These are phyloP conservation scores for Penicilliopsis zonata DNA, from an alignment of 495 filamentous ascomycete species.

Conservation along the genomic window DNA sequence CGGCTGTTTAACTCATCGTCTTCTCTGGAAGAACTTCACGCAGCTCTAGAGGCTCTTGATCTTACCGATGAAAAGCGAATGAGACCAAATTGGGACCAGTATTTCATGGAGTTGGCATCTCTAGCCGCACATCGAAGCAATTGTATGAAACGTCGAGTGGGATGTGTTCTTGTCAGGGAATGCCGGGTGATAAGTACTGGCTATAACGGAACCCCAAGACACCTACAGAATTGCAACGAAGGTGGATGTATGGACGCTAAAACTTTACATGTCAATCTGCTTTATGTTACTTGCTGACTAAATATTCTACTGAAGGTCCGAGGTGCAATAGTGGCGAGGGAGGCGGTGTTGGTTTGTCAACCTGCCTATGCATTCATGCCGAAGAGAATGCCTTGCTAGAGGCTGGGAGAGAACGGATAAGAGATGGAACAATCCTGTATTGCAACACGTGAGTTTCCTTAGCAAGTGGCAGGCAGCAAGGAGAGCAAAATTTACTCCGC, in stretches of 20 bases:
- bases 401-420: slow-evolving; percentile 81
- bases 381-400: slow-evolving; percentile 96
- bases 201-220: slow-evolving; percentile 92
- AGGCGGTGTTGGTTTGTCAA: slow-evolving; percentile 62
- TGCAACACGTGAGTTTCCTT: slow-evolving; percentile 61
- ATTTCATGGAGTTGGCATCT: slow-evolving; percentile 93
- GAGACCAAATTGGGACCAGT: slow-evolving; percentile 90
- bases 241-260: slow-evolving; percentile 72
- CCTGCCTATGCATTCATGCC: slow-evolving; percentile 89
- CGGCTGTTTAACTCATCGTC: slow-evolving; percentile 75
- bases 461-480: no score
- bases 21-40: slow-evolving; percentile 54
- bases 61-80: slow-evolving; percentile 68
- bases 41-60: slow-evolving; percentile 54
- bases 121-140: slow-evolving; percentile 86
- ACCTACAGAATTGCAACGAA: slow-evolving; percentile 80
- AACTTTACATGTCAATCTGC: background rate
- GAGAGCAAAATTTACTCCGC: slow-evolving; percentile 1
- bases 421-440: slow-evolving; percentile 69
- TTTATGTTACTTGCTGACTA: background rate
- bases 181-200: slow-evolving; percentile 85
- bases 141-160: slow-evolving; percentile 96
- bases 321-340: slow-evolving; percentile 67
- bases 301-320: slow-evolving; percentile 28
- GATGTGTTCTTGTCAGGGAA: slow-evolving; percentile 85